A percentile compares a stretch with the other conserved stretches of the same genome.
These are phyloP conservation scores for Phytophthora quininea DNA, from an alignment of 352 stramenopile species.

Conservation along the genomic window DNA sequence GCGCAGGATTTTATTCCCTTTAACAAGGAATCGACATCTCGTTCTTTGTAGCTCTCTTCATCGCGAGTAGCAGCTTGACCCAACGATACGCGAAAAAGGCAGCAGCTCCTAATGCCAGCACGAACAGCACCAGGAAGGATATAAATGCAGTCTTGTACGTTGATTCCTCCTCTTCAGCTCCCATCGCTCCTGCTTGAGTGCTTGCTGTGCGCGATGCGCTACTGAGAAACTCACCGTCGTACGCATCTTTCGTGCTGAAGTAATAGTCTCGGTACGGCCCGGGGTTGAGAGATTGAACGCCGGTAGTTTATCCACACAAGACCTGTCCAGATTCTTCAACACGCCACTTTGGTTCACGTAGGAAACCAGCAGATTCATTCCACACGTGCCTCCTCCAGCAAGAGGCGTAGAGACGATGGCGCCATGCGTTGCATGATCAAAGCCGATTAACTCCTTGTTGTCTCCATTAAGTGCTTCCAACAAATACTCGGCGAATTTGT, in stretches of 20 bases:
- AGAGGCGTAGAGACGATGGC: slow-evolving; percentile 32
- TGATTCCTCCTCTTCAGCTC: no score
- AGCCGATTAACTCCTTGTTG: slow-evolving; percentile 39
- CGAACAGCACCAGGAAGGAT: no score
- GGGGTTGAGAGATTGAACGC: slow-evolving; percentile 26
- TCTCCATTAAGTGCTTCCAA: slow-evolving; percentile 25
- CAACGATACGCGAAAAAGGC: no score
- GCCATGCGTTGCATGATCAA: slow-evolving; percentile 36
- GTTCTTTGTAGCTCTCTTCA: no score
- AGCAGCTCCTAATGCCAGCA: no score
- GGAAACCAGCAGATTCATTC: slow-evolving; percentile 36
- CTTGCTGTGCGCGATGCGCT: no score
- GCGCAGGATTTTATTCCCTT: no score
- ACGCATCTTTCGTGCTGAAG: slow-evolving; percentile 36
- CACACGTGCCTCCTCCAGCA: slow-evolving; percentile 23
- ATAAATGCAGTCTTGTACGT: no score
- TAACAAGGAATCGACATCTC: no score
- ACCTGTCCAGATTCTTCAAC: slow-evolving; percentile 34
- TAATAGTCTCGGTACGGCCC: not conserved
- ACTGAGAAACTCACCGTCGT: slow-evolving; percentile 32
- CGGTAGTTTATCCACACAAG: slow-evolving; percentile 30
- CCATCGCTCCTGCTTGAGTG: no score
- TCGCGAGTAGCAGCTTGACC: no score
- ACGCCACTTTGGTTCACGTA: slow-evolving; percentile 36
- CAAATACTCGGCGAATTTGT: slow-evolving; percentile 44